phyloP scores from a whole-genome alignment of 2,329 filamentous ascomycete genomes.

The Hawksworthiomyces lignivorus region DNA sequence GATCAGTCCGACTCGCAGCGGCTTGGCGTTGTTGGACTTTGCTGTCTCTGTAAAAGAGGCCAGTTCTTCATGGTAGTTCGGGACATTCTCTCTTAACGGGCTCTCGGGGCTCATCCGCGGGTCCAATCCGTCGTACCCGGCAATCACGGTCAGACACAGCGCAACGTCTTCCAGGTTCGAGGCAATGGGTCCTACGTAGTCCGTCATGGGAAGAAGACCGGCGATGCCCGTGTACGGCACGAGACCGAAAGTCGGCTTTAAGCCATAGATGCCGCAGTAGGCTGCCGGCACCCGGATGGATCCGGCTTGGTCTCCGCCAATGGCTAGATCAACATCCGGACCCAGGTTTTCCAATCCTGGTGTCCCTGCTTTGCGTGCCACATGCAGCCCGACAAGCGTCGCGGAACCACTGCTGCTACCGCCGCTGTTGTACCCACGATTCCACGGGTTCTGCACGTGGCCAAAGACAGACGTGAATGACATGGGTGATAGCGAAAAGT shows the following conservation, averaged over 20 bases:
- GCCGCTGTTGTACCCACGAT: slow-evolving; percentile 63
- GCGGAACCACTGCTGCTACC: slow-evolving; percentile 68
- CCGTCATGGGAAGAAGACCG: slow-evolving; percentile 29
- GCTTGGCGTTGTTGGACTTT: slow-evolving; percentile 2
- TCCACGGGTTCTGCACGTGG: slow-evolving; percentile 63
- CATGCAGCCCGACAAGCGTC: slow-evolving; percentile 21
- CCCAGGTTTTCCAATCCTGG: not conserved
- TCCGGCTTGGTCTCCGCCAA: slow-evolving; percentile 67
- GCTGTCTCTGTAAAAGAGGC: slow-evolving; percentile 1
- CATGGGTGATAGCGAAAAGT: slow-evolving; percentile 46
- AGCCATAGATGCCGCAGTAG: slow-evolving; percentile 32
- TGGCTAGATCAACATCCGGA: slow-evolving; percentile 14
- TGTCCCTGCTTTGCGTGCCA: not conserved
- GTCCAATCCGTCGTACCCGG: slow-evolving; percentile 41
- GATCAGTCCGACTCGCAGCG: too few species aligned
- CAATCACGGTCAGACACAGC: slow-evolving; percentile 28
- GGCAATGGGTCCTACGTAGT: slow-evolving; percentile 38
- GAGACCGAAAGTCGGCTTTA: slow-evolving; percentile 41
- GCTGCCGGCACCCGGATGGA: slow-evolving; percentile 56
- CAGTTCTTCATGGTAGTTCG: slow-evolving; percentile 23
- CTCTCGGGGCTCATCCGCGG: slow-evolving; percentile 30
- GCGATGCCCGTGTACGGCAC: slow-evolving; percentile 42
- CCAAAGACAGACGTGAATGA: slow-evolving; percentile 65
- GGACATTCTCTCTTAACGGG: slow-evolving; percentile 24
- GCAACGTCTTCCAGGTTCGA: slow-evolving; percentile 33